Percentiles rank a stretch among this genome's conserved stretches.
phyloP scores from a whole-genome alignment of 2,329 filamentous ascomycete genomes.

The Clonostachys rosea region DNA sequence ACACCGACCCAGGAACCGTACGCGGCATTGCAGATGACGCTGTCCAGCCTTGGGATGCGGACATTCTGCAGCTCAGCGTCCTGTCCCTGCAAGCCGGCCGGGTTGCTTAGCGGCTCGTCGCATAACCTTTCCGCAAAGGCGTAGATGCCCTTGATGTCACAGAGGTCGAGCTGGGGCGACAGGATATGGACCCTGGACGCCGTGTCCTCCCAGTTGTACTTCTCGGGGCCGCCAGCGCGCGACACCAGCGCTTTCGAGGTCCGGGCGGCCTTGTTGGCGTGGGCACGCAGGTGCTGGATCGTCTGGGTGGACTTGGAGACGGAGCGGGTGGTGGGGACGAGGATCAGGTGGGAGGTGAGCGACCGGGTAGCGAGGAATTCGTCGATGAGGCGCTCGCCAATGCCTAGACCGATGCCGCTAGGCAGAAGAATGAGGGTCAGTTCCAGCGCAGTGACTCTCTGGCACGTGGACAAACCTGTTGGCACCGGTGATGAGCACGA shows the following conservation, averaged over 20 bases:
- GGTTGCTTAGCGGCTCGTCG: constrained; percentile 37
- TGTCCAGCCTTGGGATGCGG: constrained; percentile 68
- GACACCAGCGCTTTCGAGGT: constrained; percentile 29
- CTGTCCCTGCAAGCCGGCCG: constrained; percentile 22
- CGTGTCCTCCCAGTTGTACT: constrained; percentile 27
- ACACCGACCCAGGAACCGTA: constrained; percentile 83
- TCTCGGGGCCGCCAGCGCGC: constrained; percentile 19
- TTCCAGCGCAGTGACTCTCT: not conserved
- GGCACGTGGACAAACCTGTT: constrained; percentile 60
- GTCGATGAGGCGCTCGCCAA: constrained; percentile 80
- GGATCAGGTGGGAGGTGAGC: constrained; percentile 63
- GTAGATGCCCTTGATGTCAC: constrained; percentile 48
- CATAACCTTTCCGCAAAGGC: constrained; percentile 41
- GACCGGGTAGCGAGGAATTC: constrained; percentile 74
- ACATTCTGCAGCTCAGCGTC: constrained; percentile 27
- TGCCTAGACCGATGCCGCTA: constrained; percentile 84
- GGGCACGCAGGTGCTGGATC: constrained; percentile 54
- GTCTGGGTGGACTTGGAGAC: constrained; percentile 70
- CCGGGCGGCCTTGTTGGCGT: constrained; percentile 42
- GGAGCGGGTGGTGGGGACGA: constrained; percentile 82
- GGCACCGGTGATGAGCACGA: constrained; percentile 76
- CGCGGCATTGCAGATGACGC: constrained; percentile 80
- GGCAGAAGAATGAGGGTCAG: not conserved
- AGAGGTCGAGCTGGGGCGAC: constrained; percentile 55
- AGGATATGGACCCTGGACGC: constrained; percentile 52